Evolutionary conservation across 2,329 filamentous ascomycete genomes (phyloP).

Genomic region (Paramyrothecium roridum): DNA sequence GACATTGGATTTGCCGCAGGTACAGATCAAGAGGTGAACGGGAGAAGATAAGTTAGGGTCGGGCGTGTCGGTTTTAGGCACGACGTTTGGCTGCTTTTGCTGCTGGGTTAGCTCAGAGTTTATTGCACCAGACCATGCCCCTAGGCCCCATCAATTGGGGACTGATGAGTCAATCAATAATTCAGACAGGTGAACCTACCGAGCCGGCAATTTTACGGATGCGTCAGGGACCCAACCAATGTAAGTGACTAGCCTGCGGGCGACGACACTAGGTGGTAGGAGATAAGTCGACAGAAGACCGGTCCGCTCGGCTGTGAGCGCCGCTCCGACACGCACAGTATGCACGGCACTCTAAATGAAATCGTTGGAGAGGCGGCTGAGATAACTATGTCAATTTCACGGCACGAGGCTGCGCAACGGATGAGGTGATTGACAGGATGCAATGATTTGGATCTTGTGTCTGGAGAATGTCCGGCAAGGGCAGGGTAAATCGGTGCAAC

Average conservation of each 20-base stretch:
- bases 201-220: not conserved
- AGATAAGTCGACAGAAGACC: not conserved
- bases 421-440: not conserved
- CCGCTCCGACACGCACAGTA: not conserved
- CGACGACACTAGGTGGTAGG: too few species aligned
- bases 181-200: not conserved
- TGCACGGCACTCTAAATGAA: too few species aligned
- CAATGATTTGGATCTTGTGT: not conserved
- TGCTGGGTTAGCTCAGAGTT: not conserved
- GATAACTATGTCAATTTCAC: too few species aligned
- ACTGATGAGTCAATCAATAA: not conserved
- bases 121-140: not conserved
- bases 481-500: not conserved
- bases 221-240: not conserved
- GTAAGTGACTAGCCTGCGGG: not conserved
- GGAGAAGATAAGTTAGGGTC: not conserved
- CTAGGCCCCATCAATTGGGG: not conserved
- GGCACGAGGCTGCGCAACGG: not conserved
- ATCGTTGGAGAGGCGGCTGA: too few species aligned
- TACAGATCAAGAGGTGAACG: not conserved
- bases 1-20: not conserved
- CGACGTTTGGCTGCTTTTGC: not conserved
- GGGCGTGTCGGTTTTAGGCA: not conserved
- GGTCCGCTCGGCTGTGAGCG: not conserved
- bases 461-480: not conserved